Base-by-base conservation (phyloP, 2,329 filamentous ascomycete species). In the Fusarium circinatum region DNA sequence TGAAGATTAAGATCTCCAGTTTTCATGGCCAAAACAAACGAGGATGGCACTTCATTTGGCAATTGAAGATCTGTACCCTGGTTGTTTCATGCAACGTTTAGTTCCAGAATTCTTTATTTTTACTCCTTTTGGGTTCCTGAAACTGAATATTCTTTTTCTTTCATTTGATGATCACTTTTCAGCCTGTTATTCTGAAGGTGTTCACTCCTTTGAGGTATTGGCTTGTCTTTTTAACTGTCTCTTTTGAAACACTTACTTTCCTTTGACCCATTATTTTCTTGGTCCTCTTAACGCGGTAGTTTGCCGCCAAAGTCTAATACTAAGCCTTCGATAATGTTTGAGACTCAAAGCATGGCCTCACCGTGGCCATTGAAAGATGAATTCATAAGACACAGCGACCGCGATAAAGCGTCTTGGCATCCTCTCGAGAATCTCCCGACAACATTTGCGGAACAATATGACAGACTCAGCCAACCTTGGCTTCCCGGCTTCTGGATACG, bases 401-500 rank as follows among this genome's bases (percentile, higher is more conserved):
- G n/a, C 7, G 59, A 75, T 4, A 75, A 64, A 17, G 47, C 48
- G 4, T 26, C 68, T 44, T 74, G 71, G 71, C 63, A 72, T 28
- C 71, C 45, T 3, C 71, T 74, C 1, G 71, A 74, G 5, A 41
- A 71, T 34, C 28, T 72, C 5, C 28, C 64, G 11, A 41, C 61
- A 1, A 20, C 26, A 2, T 73, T 66, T 11, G 38, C 42, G 6
- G 28, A 55, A 17, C 49, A 69, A n/a, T 63, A 70, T 20, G 32
- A 45, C 15, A 59, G 73, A 36, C 70, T 75, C 10, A 75, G 73
- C 13, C 70, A 73, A 1, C 73, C 73, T 20, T 75, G 73, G 73
- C 69, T 71, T 20, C 62, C 73, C 2, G 73, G 73, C 13, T 75
- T 75, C 38, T 75, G 73, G 73, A 73, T 32, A 7, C 62, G 73